Evolutionary conservation across 176 grass and related monocot species (phyloP).

Genomic region (Guadua angustifolia): DNA sequence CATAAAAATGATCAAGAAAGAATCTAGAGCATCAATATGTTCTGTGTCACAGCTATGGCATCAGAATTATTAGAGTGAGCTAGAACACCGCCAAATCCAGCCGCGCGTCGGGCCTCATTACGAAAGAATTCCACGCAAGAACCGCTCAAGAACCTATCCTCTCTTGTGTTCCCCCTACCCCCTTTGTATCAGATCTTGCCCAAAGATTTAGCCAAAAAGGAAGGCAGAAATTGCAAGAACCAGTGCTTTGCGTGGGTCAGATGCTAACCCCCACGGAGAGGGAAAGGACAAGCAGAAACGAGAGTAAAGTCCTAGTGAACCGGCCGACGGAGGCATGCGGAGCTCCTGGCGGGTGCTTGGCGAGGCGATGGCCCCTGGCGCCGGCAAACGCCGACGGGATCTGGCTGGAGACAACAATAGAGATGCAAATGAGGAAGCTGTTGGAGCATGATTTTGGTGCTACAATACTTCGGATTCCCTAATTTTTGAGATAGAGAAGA

Average conservation of each 20-base stretch:
- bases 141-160: neutral
- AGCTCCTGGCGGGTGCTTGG: no score
- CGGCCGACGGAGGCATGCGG: no score
- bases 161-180: neutral
- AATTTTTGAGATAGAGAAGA: no score
- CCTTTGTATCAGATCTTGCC: slow-evolving; percentile 52
- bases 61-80: slow-evolving; percentile 59
- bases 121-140: slow-evolving; percentile 34
- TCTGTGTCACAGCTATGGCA: neutral
- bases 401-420: no score
- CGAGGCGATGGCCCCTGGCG: no score
- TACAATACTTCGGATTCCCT: no score
- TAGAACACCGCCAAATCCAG: slow-evolving; percentile 88
- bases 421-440: no score
- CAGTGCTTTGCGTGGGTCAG: slow-evolving; percentile 47
- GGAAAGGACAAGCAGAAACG: slow-evolving; percentile 44
- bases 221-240: slow-evolving; percentile 43
- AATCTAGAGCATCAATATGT: neutral
- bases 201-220: slow-evolving; percentile 19
- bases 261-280: slow-evolving; percentile 47
- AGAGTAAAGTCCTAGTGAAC: neutral
- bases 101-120: slow-evolving; percentile 74
- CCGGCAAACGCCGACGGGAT: no score
- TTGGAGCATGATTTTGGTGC: no score
- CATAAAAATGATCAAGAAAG: slow-evolving; percentile 18